Conservation (phyloP, 148 eudicot species). For the Arbutus unedo region DNA sequence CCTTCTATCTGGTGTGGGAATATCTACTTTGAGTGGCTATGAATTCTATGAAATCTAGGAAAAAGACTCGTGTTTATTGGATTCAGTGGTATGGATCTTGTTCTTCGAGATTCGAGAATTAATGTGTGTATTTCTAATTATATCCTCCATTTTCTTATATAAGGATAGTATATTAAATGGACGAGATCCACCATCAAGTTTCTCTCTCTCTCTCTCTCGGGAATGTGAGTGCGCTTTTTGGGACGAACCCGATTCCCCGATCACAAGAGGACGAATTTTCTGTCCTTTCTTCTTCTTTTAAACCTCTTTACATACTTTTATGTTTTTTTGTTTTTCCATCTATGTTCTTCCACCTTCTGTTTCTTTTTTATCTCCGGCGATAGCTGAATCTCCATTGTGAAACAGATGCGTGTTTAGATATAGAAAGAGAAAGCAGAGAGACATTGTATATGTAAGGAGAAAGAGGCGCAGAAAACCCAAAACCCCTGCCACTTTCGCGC, state of each 20-base stretch:
- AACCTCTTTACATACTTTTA: conserved; percentile 1
- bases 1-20: too few relatives aligned
- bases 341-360: not conserved
- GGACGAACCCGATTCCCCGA: conserved; percentile 35
- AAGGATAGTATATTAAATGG: not conserved
- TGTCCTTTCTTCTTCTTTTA: conserved; percentile 15
- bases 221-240: not conserved
- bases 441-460: too few relatives aligned
- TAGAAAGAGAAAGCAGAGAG: not conserved
- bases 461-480: conserved; percentile 3
- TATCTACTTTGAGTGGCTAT: too few relatives aligned
- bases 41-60: too few relatives aligned
- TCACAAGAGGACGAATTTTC: conserved; percentile 17
- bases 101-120: too few relatives aligned
- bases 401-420: too few relatives aligned
- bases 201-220: not conserved
- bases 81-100: too few relatives aligned
- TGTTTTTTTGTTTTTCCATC: conserved; percentile 6
- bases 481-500: conserved; percentile 18
- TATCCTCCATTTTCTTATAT: not conserved
- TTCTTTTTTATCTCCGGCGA: not conserved
- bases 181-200: conserved; percentile 10
- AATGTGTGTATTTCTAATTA: not conserved
- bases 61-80: too few relatives aligned
- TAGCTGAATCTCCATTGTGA: too few relatives aligned